Conservation (phyloP, 1,284 basidiomycete species). For the Fistulina hepatica region DNA sequence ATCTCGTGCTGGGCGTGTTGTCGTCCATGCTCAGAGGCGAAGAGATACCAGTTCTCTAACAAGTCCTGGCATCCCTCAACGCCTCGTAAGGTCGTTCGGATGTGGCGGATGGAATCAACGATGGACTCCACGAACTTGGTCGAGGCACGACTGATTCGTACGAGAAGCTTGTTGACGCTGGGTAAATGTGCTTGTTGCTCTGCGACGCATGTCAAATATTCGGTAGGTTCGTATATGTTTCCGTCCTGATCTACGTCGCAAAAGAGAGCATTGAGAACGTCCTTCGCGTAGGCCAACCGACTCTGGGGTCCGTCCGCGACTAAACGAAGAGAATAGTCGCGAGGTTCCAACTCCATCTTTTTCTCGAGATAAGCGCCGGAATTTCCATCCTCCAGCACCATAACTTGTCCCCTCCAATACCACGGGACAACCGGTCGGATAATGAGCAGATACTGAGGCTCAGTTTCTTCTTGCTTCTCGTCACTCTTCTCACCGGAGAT, state of each 20-base stretch:
- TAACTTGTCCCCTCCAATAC: slow-evolving; percentile 90
- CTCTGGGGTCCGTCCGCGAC: slow-evolving; percentile 82
- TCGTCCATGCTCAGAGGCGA: slow-evolving; percentile 94
- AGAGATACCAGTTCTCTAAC: slow-evolving; percentile 92
- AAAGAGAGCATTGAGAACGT: slow-evolving; percentile 65
- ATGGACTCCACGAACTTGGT: slow-evolving; percentile 90
- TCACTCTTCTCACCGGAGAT: too few species aligned
- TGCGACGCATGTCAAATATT: slow-evolving; percentile 50
- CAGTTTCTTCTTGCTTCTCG: slow-evolving; percentile 41
- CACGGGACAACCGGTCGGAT: slow-evolving; percentile 83
- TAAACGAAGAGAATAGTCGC: slow-evolving; percentile 75
- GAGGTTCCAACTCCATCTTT: slow-evolving; percentile 68
- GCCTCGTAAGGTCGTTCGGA: slow-evolving; percentile 57
- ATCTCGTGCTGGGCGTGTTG: slow-evolving; percentile 82
- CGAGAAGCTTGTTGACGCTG: slow-evolving; percentile 79
- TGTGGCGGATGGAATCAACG: slow-evolving; percentile 80
- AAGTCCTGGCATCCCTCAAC: slow-evolving; percentile 73
- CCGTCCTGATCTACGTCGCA: slow-evolving; percentile 49
- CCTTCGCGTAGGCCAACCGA: slow-evolving; percentile 70
- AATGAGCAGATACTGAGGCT: slow-evolving; percentile 69
- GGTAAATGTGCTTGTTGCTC: slow-evolving; percentile 92
- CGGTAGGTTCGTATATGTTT: slow-evolving; percentile 21
- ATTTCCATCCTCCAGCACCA: slow-evolving; percentile 58
- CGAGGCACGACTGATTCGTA: slow-evolving; percentile 83
- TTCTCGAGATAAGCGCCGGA: too few species aligned